Percentiles rank a stretch among this genome's conserved stretches.
Conservation (phyloP, 75 land plant genomes). For the Isoetes taiwanensis region DNA sequence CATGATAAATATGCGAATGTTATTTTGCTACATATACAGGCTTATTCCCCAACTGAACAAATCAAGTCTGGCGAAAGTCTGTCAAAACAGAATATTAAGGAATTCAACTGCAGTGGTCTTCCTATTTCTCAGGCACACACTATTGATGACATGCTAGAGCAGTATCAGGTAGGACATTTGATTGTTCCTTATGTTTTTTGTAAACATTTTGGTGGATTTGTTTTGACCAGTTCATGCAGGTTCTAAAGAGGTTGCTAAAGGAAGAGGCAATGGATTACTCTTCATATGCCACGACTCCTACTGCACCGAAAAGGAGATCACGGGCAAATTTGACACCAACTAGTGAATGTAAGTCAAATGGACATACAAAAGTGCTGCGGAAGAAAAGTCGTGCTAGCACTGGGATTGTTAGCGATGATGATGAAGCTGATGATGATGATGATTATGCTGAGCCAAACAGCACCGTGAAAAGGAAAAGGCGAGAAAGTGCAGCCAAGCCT, state of each 20-base stretch:
- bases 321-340: background rate
- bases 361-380: background rate
- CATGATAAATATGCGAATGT: background rate
- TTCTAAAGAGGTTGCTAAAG: slow-evolving; percentile 63
- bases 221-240: slow-evolving; percentile 31
- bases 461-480: slow-evolving; percentile 32
- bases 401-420: slow-evolving; percentile 3
- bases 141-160: slow-evolving; percentile 44
- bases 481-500: too few relatives aligned
- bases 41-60: slow-evolving; percentile 65
- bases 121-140: slow-evolving; percentile 31
- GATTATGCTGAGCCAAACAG: slow-evolving; percentile 36
- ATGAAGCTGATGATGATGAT: slow-evolving; percentile 23
- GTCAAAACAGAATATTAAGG: slow-evolving; percentile 55
- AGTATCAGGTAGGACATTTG: slow-evolving; percentile 53
- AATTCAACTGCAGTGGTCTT: slow-evolving; percentile 42
- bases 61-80: slow-evolving; percentile 67
- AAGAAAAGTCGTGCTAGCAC: background rate
- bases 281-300: slow-evolving; percentile 43
- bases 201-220: background rate
- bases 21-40: slow-evolving; percentile 24
- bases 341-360: slow-evolving; percentile 15
- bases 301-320: slow-evolving; percentile 40
- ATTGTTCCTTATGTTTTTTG: background rate
- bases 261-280: slow-evolving; percentile 86